Conservation (phyloP, 768 basidiomycete genomes). For the Calocera cornea region DNA sequence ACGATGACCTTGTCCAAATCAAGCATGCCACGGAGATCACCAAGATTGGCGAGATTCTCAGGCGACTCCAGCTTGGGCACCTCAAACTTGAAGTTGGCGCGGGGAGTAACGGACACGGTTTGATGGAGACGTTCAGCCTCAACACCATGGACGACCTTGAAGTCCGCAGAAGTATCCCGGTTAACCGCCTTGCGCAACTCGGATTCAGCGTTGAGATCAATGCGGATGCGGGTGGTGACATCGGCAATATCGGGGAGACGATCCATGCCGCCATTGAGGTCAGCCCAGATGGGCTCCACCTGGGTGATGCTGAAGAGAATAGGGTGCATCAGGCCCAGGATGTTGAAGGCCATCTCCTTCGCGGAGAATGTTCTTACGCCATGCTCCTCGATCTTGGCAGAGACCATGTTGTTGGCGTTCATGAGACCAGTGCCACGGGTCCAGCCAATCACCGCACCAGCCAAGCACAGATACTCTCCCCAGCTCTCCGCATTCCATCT, state of each 20-base stretch:
- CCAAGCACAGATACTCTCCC: constrained; percentile 97
- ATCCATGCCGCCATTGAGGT: constrained; percentile 97
- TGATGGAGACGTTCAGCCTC: constrained; percentile 88
- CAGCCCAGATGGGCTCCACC: constrained; percentile 99
- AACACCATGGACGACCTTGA: constrained; percentile 75
- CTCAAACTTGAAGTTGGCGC: constrained; percentile 94
- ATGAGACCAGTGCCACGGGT: constrained; percentile 96
- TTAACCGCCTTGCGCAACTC: constrained; percentile 87
- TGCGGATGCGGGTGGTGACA: constrained; percentile 75
- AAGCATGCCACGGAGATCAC: constrained; percentile 70
- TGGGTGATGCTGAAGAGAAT: constrained; percentile 98
- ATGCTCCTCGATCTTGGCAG: constrained; percentile 80
- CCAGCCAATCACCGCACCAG: constrained; percentile 98
- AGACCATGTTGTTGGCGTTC: constrained; percentile 87
- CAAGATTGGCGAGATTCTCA: constrained; percentile 58
- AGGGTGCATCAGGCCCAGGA: constrained; percentile 97
- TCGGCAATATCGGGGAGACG: constrained; percentile 89
- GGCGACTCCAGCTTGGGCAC: constrained; percentile 74
- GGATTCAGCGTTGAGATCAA: constrained; percentile 66
- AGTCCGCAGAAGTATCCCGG: constrained; percentile 90
- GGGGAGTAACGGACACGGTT: constrained; percentile 82
- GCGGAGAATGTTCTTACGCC: constrained; percentile 98
- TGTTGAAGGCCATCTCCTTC: constrained; percentile 99
- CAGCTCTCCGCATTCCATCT: constrained; percentile 97
- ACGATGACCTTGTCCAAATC: constrained; percentile 95